Evolutionary conservation across 2,329 filamentous ascomycete species (phyloP).

Genomic region (Blastomyces emzantsi): DNA sequence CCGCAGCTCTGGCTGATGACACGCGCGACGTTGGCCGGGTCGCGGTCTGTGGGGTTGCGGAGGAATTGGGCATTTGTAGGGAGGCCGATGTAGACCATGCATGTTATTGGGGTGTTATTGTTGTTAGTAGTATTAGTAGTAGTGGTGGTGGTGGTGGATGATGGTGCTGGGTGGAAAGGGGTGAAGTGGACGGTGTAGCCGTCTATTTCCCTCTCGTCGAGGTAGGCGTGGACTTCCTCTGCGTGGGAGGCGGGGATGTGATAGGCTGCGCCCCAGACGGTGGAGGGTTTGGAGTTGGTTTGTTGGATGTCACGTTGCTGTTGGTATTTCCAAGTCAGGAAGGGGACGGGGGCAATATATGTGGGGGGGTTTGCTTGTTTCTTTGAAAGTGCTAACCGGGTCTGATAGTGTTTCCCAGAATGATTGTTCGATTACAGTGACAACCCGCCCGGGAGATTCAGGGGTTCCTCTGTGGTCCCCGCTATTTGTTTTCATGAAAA

Average conservation of each 20-base stretch:
- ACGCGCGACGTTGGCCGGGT: conserved; percentile 65
- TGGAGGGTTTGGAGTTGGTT: conserved; percentile 21
- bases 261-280: conserved; percentile 88
- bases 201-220: conserved; percentile 95
- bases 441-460: conserved; percentile 77
- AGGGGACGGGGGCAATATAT: background rate
- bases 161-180: conserved; percentile 61
- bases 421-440: conserved; percentile 75
- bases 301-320: conserved; percentile 30
- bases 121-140: conserved; percentile 31
- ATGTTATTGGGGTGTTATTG: conserved; percentile 36
- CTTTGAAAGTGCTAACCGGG: conserved; percentile 9
- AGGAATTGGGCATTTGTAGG: conserved; percentile 90
- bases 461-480: conserved; percentile 93
- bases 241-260: conserved; percentile 66
- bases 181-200: conserved; percentile 92
- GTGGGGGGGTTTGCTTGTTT: background rate
- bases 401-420: conserved; percentile 59
- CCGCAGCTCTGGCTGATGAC: conserved; percentile 71
- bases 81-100: conserved; percentile 87
- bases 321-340: background rate
- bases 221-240: conserved; percentile 73
- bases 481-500: conserved; percentile 47
- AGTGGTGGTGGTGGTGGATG: conserved; percentile 18
- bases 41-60: conserved; percentile 47